Base-by-base conservation (phyloP, 2,329 filamentous ascomycete species). In the Sclerotinia borealis region DNA sequence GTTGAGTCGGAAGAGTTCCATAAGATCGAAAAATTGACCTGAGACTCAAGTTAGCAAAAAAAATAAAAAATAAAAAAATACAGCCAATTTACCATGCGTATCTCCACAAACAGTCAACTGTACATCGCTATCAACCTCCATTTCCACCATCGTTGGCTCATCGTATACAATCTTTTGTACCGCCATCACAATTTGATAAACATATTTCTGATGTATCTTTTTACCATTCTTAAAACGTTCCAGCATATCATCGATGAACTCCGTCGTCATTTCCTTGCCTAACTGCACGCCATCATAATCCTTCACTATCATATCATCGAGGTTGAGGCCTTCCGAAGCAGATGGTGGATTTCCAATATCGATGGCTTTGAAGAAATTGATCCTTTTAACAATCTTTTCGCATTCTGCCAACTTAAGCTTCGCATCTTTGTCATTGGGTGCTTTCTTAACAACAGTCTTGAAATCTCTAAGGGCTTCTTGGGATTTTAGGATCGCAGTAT, bases 181-280 rank as follows among this genome's bases (percentile, higher is more conserved):
- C 7, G 91, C 90, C 71, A 97, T 79, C 71, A 99, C 84, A 74
- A 99, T 99, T 79, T 97, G 92, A 81, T 93, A 98, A 68, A 93
- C 95, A 75, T 97, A 99, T 83, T 98, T 99, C 79, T 86, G 88
- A 77, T 95, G 92, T 63, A 99, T 83, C 78, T 91, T 93, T 83
- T 99, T 98, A 74, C 95, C 95, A 58, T 85, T 88, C 84, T 96
- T 96, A 84, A 99, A 99, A 37, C 95, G 83, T 76, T 95, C 85
- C 63, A 92, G 93, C 93, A 98, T 97, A 79, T 99, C 93, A 71
- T 96, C 90, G 71, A 99, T 91, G 74, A 99, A 99, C 72, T 97
- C 93, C 70, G 93, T 85, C 1, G 93, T 97, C 92, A 99, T 99
- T 75, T 90, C 83, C 59, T 88, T 83, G 45, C 84, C 88, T 60